Evolutionary conservation across 768 basidiomycete genomes (phyloP).

Genomic region (Boletus pseudo-olivaceus): DNA sequence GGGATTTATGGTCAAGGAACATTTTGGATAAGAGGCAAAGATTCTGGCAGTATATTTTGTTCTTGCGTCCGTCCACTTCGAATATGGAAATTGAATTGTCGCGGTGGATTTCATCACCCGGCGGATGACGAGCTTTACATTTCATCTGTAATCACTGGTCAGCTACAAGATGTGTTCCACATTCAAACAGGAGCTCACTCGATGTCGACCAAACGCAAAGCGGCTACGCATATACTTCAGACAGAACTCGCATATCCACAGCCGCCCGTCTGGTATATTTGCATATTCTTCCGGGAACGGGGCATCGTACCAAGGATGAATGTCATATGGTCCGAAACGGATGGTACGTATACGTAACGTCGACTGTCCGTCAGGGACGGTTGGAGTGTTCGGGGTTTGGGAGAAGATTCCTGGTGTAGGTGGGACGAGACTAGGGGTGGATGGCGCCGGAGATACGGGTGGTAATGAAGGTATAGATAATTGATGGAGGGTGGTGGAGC

Average conservation of each 20-base stretch:
- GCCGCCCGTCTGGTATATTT: slow-evolving; percentile 80
- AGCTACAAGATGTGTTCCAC: slow-evolving; percentile 2
- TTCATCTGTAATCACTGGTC: slow-evolving; percentile 62
- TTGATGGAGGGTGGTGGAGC: slow-evolving; percentile 49
- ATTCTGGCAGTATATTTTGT: slow-evolving; percentile 99
- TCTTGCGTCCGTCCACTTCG: slow-evolving; percentile 97
- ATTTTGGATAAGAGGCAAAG: slow-evolving; percentile 96
- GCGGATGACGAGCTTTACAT: slow-evolving; percentile 92
- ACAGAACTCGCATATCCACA: slow-evolving; percentile 99
- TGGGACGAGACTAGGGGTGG: slow-evolving; percentile 33
- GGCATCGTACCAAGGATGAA: slow-evolving; percentile 98
- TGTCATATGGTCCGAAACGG: slow-evolving; percentile 87
- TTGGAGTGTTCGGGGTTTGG: slow-evolving; percentile 30
- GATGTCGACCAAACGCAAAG: slow-evolving; percentile 82
- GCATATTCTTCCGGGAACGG: slow-evolving; percentile 98
- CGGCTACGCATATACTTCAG: slow-evolving; percentile 96
- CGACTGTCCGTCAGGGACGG: slow-evolving; percentile 18
- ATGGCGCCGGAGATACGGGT: slow-evolving; percentile 35
- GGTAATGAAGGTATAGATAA: slow-evolving; percentile 30
- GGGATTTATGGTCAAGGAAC: slow-evolving; percentile 98
- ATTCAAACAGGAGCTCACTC: slow-evolving; percentile 47
- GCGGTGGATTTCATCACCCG: slow-evolving; percentile 97
- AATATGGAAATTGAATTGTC: slow-evolving; percentile 88
- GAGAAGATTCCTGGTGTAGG: slow-evolving; percentile 35
- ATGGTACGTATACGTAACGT: slow-evolving; percentile 78